Percentiles rank a stretch among this genome's conserved stretches.
Evolutionary conservation across 345 rosid genomes (phyloP).

Genomic region (Gossypium raimondii): DNA sequence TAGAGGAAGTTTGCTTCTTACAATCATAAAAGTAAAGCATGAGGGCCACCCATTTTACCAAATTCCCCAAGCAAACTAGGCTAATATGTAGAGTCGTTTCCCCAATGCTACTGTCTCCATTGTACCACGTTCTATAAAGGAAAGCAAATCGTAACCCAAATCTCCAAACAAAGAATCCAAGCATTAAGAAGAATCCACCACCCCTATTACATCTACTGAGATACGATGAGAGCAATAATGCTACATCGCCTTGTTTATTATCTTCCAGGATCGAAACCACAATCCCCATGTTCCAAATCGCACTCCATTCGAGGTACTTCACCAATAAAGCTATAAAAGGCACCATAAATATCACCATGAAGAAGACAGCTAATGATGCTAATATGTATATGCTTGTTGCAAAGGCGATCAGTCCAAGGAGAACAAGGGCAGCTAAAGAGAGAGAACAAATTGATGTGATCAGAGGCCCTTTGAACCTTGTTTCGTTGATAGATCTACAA

Average conservation of each 20-base stretch:
- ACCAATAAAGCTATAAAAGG: background rate
- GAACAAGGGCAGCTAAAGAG: background rate
- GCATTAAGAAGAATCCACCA: conserved; percentile 21
- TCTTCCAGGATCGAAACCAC: conserved; percentile 26
- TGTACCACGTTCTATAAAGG: conserved; percentile 17
- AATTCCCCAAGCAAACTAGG: conserved; percentile 9
- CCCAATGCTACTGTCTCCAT: background rate
- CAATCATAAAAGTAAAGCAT: conserved; percentile 3
- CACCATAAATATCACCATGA: conserved; percentile 1
- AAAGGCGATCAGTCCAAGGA: conserved; percentile 4
- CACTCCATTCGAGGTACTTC: conserved; percentile 30
- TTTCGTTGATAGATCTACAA: conserved; percentile 15
- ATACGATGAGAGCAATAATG: conserved; percentile 23
- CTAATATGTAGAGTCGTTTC: background rate
- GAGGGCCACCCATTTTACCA: conserved; percentile 7
- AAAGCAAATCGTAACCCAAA: conserved; percentile 17
- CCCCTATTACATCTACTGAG: conserved; percentile 29
- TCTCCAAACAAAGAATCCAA: conserved; percentile 19
- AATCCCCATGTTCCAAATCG: conserved; percentile 30
- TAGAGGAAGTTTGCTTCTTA: conserved; percentile 6
- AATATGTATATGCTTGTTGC: conserved; percentile 10
- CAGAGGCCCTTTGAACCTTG: conserved; percentile 23
- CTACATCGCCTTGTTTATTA: conserved; percentile 33
- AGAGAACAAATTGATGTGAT: conserved; percentile 24
- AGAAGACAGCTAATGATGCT: background rate